A percentile compares a stretch with the other conserved stretches of the same genome.
These are phyloP conservation scores for Pneumocystis wakefieldiae DNA, from an alignment of 1,139 yeast genomes.

Conservation along the genomic window DNA sequence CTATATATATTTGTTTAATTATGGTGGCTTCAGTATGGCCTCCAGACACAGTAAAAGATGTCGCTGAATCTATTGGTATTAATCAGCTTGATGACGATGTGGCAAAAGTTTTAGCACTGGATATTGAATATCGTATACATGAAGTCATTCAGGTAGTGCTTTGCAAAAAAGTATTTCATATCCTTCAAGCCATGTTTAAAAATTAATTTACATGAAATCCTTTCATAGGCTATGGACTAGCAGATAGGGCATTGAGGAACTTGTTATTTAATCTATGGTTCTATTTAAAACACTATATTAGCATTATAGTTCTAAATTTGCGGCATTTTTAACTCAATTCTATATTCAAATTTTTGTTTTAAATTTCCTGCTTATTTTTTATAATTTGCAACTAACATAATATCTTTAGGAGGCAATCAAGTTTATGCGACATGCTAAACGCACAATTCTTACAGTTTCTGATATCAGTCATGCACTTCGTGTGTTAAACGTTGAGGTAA, in stretches of 20 bases:
- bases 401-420: slow-evolving; percentile 77
- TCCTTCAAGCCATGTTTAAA: not conserved
- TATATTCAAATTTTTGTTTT: not conserved
- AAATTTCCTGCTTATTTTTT: not conserved
- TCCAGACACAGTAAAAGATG: slow-evolving; percentile 89
- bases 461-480: slow-evolving; percentile 73
- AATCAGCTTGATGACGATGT: slow-evolving; percentile 71
- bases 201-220: too few species aligned
- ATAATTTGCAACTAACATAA: not conserved
- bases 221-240: too few species aligned
- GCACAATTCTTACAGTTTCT: slow-evolving; percentile 63
- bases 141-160: slow-evolving; percentile 37
- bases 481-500: slow-evolving; percentile 79
- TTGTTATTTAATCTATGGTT: too few species aligned
- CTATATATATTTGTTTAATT: not conserved
- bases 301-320: not conserved
- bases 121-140: slow-evolving; percentile 89
- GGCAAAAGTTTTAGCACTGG: slow-evolving; percentile 92
- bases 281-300: too few species aligned
- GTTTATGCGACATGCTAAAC: slow-evolving; percentile 86
- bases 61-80: slow-evolving; percentile 81
- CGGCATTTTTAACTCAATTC: not conserved
- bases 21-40: slow-evolving; percentile 29
- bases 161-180: not conserved
- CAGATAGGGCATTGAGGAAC: too few species aligned